Percentiles rank a stretch among this genome's conserved stretches.
phyloP scores from a whole-genome alignment of 2,329 filamentous ascomycete genomes.

The Aspergillus brunneoviolaceus region DNA sequence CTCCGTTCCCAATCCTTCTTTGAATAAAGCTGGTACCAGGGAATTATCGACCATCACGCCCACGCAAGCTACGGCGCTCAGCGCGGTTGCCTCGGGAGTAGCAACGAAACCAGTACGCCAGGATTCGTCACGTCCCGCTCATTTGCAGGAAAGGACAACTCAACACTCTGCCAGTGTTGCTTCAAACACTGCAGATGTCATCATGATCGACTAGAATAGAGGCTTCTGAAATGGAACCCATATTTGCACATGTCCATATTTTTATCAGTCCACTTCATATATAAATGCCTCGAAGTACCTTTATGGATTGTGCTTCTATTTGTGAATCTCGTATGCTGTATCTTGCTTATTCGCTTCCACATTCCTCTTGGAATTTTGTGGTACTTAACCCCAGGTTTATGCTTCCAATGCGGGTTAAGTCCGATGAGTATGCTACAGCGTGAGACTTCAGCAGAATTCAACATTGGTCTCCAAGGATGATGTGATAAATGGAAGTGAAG shows the following conservation, averaged over 20 bases:
- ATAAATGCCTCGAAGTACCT: too few species aligned
- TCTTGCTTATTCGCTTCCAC: too few species aligned
- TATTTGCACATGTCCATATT: too few species aligned
- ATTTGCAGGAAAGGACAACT: slow-evolving; percentile 1
- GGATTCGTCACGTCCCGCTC: neutral
- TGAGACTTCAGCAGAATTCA: too few species aligned
- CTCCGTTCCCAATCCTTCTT: slow-evolving; percentile 3
- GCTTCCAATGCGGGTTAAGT: too few species aligned
- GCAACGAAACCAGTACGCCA: neutral
- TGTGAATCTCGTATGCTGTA: too few species aligned
- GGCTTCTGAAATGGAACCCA: neutral
- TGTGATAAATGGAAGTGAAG: too few species aligned
- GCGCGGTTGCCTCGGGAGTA: neutral
- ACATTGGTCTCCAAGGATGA: too few species aligned
- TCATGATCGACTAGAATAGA: slow-evolving; percentile 36
- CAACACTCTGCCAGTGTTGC: neutral
- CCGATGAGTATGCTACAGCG: too few species aligned
- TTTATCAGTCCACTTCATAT: neutral
- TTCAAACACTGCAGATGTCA: slow-evolving; percentile 30
- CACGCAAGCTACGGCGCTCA: neutral
- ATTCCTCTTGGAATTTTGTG: too few species aligned
- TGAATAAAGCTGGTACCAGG: neutral
- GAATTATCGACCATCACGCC: neutral
- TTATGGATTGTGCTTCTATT: too few species aligned
- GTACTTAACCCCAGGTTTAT: too few species aligned